phyloP scores from a whole-genome alignment of 345 rosid genomes.

The Viola odorata region DNA sequence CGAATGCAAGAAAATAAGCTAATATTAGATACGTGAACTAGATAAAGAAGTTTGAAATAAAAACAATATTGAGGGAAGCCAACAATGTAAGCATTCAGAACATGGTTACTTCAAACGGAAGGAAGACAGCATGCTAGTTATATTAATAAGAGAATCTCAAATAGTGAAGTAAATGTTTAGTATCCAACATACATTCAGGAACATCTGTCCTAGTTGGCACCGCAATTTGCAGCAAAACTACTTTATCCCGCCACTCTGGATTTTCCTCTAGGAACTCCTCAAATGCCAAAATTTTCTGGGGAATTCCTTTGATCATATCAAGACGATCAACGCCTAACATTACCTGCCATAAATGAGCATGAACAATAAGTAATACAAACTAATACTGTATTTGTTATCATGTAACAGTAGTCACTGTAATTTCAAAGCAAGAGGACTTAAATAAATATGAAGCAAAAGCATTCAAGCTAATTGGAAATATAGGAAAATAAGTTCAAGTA shows the following conservation, averaged over 20 bases:
- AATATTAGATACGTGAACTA: not conserved
- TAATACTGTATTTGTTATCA: not conserved
- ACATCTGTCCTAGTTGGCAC: constrained; percentile 61
- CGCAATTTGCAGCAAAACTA: constrained; percentile 58
- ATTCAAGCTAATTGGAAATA: not conserved
- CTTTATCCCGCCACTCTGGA: constrained; percentile 56
- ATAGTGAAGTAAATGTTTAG: too few species aligned
- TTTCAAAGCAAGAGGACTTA: too few species aligned
- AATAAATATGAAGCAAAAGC: not conserved
- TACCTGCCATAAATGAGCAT: constrained; percentile 33
- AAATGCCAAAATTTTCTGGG: constrained; percentile 61
- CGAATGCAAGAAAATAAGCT: constrained; percentile 8
- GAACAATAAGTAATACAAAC: constrained; percentile 7
- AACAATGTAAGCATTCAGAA: not conserved
- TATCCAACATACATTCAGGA: constrained; percentile 34
- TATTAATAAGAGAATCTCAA: not conserved
- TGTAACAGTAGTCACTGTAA: too few species aligned
- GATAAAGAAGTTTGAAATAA: not conserved
- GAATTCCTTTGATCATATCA: constrained; percentile 64
- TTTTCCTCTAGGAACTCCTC: constrained; percentile 59
- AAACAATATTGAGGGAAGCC: not conserved
- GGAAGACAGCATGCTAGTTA: not conserved
- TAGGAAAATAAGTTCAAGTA: not conserved
- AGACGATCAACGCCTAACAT: constrained; percentile 66
- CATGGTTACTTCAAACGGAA: not conserved